Base-by-base conservation (phyloP, 495 filamentous ascomycete genomes). In the Penicillium manginii region DNA sequence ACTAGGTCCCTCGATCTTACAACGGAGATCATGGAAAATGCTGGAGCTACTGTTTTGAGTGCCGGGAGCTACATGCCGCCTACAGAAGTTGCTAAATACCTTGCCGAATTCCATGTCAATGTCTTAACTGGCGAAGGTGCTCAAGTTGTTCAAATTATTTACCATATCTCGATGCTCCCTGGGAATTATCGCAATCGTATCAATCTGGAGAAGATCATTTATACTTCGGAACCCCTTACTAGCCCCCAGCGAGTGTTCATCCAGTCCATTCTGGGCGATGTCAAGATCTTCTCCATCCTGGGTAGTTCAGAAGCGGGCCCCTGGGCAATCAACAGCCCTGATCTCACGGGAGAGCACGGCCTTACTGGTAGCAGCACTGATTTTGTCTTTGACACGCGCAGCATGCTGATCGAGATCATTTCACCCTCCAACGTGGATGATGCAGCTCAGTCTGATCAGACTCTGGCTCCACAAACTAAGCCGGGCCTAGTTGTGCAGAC, bases 401-500 rank as follows among this genome's bases (percentile, higher is more conserved):
- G 19, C 8, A 66, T 73, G 47, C 5, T 68, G 1, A 46, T 76
- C 19, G 73, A 78, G 47, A 64, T 76, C 8, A 33, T 77, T 26
- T 54, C 61, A 12, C 21, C 52, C 3, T 60, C 66, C 15, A 58
- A 51, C 19, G 11, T 50, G 37, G 37, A 40, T 12, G 18, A 22
- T 9, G 15, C 17, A 22, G n/a, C 19, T 17, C 12, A 32, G 5
- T 12, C 29, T 53, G 17, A 48, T 6, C 40, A 23, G 10, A 39
- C n/a, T 11, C 54, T 43, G 12, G 12, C 19, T 0, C 61, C 68
- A 2, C 58, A 66, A 2, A 69, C 64, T 1, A 57, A 70, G 32
- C 35, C 52, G 3, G 75, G 76, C 1, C 32, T 74, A 18, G 50
- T 78, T 18, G 65, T 73, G 0, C 64, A 73, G 33, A 79, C 73